Evolutionary conservation across 148 eudicot genomes (phyloP).

Genomic region (Gaultheria prostrata): DNA sequence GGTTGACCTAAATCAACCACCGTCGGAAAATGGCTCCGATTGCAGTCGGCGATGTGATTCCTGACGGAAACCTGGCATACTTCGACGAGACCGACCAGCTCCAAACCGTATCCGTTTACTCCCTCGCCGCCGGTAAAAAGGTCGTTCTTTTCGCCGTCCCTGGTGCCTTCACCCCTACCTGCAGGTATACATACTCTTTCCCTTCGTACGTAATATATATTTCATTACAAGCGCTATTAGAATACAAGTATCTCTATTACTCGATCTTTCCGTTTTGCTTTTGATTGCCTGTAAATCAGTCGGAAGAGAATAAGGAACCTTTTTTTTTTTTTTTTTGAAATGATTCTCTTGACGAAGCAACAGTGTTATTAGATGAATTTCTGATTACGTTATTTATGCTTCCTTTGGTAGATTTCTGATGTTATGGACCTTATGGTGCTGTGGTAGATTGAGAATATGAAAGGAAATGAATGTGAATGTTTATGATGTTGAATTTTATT

Average conservation of each 20-base stretch:
- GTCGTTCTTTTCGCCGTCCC: constrained; percentile 65
- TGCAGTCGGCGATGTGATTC: constrained; percentile 46
- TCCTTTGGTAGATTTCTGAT: background rate
- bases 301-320: background rate
- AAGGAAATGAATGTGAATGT: background rate
- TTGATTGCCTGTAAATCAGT: no score
- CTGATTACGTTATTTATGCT: background rate
- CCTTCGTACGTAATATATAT: background rate
- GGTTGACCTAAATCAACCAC: background rate
- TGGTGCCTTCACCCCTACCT: constrained; percentile 91
- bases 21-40: constrained; percentile 45
- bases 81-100: constrained; percentile 52
- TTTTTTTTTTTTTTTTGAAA: background rate
- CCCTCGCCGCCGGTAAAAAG: constrained; percentile 69
- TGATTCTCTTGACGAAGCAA: no score
- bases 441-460: background rate
- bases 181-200: constrained; percentile 50
- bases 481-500: background rate
- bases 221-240: no score
- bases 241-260: no score
- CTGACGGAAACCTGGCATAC: constrained; percentile 56
- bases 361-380: background rate
- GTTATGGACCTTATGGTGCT: background rate
- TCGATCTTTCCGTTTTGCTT: no score
- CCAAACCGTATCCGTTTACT: constrained; percentile 44